phyloP scores from a whole-genome alignment of 495 filamentous ascomycete genomes.

The Penicillium cosmopolitanum region DNA sequence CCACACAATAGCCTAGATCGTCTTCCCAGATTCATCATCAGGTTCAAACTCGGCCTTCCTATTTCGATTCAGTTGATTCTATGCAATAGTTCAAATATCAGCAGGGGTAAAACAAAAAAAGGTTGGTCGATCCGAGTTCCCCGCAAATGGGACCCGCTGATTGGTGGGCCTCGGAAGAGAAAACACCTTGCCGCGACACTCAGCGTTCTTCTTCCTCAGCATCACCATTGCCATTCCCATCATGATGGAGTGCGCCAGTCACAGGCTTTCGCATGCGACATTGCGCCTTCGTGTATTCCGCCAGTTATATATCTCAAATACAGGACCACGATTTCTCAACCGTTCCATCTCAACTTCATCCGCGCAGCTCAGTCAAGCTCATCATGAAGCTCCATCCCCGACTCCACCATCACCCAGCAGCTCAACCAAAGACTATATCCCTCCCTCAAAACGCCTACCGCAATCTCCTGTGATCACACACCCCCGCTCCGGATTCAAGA shows the following conservation, averaged over 20 bases:
- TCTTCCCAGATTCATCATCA: too few species aligned
- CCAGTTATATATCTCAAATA: conserved; percentile 24
- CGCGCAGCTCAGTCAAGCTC: neutral
- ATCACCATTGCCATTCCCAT: neutral
- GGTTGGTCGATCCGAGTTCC: neutral
- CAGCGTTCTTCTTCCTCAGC: conserved; percentile 6
- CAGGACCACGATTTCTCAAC: neutral
- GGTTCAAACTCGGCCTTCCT: too few species aligned
- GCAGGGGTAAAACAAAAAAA: neutral
- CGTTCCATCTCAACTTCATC: conserved; percentile 19
- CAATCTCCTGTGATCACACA: conserved; percentile 42
- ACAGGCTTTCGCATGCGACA: conserved; percentile 34
- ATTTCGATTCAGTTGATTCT: neutral
- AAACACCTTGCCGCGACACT: conserved; percentile 9
- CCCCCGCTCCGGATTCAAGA: conserved; percentile 31
- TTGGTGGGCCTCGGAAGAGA: conserved; percentile 15
- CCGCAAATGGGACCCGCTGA: conserved; percentile 29
- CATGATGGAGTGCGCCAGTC: conserved; percentile 36
- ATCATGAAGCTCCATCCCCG: conserved; percentile 10
- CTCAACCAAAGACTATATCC: neutral
- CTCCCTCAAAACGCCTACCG: conserved; percentile 44
- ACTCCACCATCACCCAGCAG: neutral
- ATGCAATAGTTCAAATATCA: neutral
- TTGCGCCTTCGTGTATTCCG: conserved; percentile 41
- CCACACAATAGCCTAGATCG: too few species aligned